Percentiles rank a stretch among this genome's conserved stretches.
phyloP scores from a whole-genome alignment of 176 grass and related monocot genomes.

The barley (Hordeum vulgare) region MorexV3_pseudomolecules_assembly NC_058522.1:468394081-468394580 shows the following conservation, averaged over 20 bases:
- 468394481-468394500: neutral
- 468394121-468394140: conserved; percentile 98
- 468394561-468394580: neutral
- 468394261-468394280: conserved; percentile 61
- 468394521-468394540: conserved; percentile 7
- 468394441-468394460: neutral
- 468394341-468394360: conserved; percentile 76
- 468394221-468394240: neutral
- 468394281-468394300: conserved; percentile 94
- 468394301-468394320: conserved; percentile 98
- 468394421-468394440: neutral
- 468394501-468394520: neutral
- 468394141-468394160: conserved; percentile 76
- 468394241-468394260: neutral
- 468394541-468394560: neutral
- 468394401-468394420: neutral
- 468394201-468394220: conserved; percentile 9
- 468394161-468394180: conserved; percentile 97
- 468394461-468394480: neutral
- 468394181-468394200: conserved; percentile 44
- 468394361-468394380: conserved; percentile 49
- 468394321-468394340: conserved; percentile 89
- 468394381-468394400: conserved; percentile 3
- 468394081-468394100: neutral
- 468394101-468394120: conserved; percentile 93